Conservation (phyloP, 345 rosid genomes). For the Erysimum cheiranthoides region DNA sequence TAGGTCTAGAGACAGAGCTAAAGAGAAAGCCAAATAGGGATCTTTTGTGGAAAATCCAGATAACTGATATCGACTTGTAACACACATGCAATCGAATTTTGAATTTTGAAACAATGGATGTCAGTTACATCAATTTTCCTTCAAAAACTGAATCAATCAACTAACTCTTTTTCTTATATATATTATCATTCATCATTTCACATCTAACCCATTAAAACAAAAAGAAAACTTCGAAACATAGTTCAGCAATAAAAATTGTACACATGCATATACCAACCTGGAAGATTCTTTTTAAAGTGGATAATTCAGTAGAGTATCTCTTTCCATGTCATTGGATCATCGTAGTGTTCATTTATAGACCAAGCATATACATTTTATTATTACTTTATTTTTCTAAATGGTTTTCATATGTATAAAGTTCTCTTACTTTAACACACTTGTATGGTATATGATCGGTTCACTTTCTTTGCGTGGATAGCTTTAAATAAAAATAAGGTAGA, state of each 20-base stretch:
- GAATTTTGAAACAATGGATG: neutral
- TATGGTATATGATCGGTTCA: constrained; percentile 27
- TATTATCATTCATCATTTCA: neutral
- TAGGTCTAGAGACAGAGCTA: too few species aligned
- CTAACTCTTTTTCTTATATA: neutral
- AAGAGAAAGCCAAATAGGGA: too few species aligned
- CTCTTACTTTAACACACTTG: constrained; percentile 20
- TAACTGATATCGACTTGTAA: neutral
- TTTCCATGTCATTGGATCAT: constrained; percentile 32
- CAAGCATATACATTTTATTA: constrained; percentile 26
- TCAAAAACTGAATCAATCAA: neutral
- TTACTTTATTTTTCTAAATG: constrained; percentile 2
- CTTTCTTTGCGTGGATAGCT: constrained; percentile 35
- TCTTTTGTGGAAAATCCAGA: neutral
- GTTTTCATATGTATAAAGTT: constrained; percentile 17
- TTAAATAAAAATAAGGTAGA: constrained; percentile 8
- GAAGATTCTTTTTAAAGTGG: constrained; percentile 21
- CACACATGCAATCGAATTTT: neutral
- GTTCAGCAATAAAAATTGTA: neutral
- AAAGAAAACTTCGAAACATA: neutral
- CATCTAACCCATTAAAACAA: too few species aligned
- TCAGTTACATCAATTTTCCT: neutral
- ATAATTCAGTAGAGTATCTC: constrained; percentile 24
- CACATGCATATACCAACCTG: neutral
- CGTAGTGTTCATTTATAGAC: constrained; percentile 23